Percentiles rank a stretch among this genome's conserved stretches.
phyloP scores from a whole-genome alignment of 441 rosid genomes.

The Aleurites moluccanus region DNA sequence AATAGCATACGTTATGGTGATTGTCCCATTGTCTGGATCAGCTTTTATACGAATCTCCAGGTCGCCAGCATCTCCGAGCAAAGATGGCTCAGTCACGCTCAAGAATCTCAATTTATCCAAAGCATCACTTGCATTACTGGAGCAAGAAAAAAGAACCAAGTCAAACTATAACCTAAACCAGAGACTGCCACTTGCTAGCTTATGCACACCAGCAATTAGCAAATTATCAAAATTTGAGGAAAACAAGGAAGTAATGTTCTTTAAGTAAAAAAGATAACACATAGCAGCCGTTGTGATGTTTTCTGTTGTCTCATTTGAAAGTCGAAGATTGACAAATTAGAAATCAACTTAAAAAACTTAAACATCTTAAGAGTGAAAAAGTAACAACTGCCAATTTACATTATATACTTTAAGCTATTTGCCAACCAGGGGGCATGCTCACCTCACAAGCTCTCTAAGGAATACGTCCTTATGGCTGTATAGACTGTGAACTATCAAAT shows the following conservation, averaged over 20 bases:
- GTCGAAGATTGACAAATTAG: neutral
- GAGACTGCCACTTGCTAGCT: neutral
- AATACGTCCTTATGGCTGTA: conserved; percentile 98
- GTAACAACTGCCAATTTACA: neutral
- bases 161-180: conserved; percentile 6
- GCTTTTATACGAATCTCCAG: conserved; percentile 86
- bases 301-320: neutral
- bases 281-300: neutral
- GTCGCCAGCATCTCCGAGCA: conserved; percentile 89
- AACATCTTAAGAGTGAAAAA: neutral
- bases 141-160: conserved; percentile 25
- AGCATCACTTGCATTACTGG: conserved; percentile 98
- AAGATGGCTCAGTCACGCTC: conserved; percentile 89
- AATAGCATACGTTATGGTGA: conserved; percentile 64
- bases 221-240: neutral
- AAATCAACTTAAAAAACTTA: neutral
- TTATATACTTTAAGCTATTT: neutral
- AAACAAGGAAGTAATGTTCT: neutral
- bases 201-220: neutral
- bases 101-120: conserved; percentile 91
- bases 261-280: neutral
- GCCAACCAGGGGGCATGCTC: conserved; percentile 22
- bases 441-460: conserved; percentile 97
- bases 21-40: conserved; percentile 85
- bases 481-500: conserved; percentile 97